Conservation (phyloP, 2,329 filamentous ascomycete genomes). For the Diaporthe sp. region DNA sequence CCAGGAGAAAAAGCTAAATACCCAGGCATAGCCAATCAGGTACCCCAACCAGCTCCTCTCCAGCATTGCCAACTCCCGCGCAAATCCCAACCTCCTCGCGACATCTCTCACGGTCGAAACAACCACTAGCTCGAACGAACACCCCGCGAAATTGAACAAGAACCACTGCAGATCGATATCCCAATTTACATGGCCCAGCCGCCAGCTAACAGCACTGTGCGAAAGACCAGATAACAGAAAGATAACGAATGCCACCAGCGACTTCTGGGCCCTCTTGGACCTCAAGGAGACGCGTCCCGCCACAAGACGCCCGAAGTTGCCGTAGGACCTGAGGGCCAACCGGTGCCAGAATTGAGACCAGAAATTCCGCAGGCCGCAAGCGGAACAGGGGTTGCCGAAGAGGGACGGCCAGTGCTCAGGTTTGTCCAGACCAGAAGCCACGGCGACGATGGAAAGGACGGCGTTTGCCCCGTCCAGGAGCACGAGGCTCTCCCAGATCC, state of each 20-base stretch:
- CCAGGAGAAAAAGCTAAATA: slow-evolving; percentile 40
- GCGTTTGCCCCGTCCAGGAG: slow-evolving; percentile 37
- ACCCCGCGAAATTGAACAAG: slow-evolving; percentile 37
- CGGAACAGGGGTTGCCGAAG: not conserved
- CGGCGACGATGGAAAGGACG: slow-evolving; percentile 5
- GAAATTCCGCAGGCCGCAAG: slow-evolving; percentile 35
- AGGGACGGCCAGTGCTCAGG: slow-evolving; percentile 36
- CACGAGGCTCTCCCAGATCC: slow-evolving; percentile 28
- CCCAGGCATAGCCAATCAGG: slow-evolving; percentile 33
- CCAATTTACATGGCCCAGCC: slow-evolving; percentile 26
- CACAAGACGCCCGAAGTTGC: not conserved
- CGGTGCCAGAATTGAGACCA: slow-evolving; percentile 31
- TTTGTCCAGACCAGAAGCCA: slow-evolving; percentile 31
- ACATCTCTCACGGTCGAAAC: not conserved
- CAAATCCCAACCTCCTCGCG: not conserved
- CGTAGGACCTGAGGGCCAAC: not conserved
- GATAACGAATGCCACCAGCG: slow-evolving; percentile 30
- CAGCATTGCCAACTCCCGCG: not conserved
- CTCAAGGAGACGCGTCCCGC: not conserved
- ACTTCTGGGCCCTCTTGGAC: not conserved
- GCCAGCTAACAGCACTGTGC: slow-evolving; percentile 35
- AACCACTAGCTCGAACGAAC: slow-evolving; percentile 21
- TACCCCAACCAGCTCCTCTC: slow-evolving; percentile 35
- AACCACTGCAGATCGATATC: slow-evolving; percentile 39
- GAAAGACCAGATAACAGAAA: slow-evolving; percentile 38